These are phyloP conservation scores for Pseudocercospora fijiensis DNA, from an alignment of 2,329 filamentous ascomycete genomes.

Conservation along the genomic window DNA sequence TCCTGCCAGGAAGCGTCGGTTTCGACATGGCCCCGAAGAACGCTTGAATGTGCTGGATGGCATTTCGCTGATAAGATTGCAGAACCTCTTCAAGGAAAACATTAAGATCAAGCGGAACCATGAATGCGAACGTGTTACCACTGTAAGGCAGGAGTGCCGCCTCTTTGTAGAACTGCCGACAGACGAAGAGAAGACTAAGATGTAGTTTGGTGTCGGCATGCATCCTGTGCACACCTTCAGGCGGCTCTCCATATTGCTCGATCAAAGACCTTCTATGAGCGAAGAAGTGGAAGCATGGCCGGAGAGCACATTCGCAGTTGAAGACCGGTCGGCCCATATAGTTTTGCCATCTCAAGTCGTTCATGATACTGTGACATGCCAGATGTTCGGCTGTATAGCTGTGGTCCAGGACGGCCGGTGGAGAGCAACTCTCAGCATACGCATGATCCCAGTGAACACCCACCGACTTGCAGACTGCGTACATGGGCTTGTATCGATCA, in stretches of 20 bases:
- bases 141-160: slow-evolving; percentile 18
- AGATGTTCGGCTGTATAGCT: slow-evolving; percentile 5
- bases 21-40: slow-evolving; percentile 15
- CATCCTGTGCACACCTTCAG: slow-evolving; percentile 13
- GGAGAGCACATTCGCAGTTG: slow-evolving; percentile 15
- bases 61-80: slow-evolving; percentile 10
- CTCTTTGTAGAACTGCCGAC: slow-evolving; percentile 19
- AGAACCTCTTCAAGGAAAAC: slow-evolving; percentile 18
- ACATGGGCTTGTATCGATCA: slow-evolving; percentile 17
- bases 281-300: slow-evolving; percentile 20
- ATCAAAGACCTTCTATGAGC: slow-evolving; percentile 16
- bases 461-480: slow-evolving; percentile 13
- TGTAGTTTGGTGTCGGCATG: slow-evolving; percentile 18
- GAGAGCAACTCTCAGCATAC: slow-evolving; percentile 5
- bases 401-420: background rate
- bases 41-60: slow-evolving; percentile 13
- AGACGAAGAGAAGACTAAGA: slow-evolving; percentile 14
- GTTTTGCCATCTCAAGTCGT: slow-evolving; percentile 20
- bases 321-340: slow-evolving; percentile 13
- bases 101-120: slow-evolving; percentile 17
- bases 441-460: slow-evolving; percentile 1
- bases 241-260: slow-evolving; percentile 16
- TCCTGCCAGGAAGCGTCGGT: slow-evolving; percentile 13
- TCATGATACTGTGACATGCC: slow-evolving; percentile 14
- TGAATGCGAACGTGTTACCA: slow-evolving; percentile 20